phyloP scores from a whole-genome alignment of 768 basidiomycete genomes.

The Lyophyllum atratum region DNA sequence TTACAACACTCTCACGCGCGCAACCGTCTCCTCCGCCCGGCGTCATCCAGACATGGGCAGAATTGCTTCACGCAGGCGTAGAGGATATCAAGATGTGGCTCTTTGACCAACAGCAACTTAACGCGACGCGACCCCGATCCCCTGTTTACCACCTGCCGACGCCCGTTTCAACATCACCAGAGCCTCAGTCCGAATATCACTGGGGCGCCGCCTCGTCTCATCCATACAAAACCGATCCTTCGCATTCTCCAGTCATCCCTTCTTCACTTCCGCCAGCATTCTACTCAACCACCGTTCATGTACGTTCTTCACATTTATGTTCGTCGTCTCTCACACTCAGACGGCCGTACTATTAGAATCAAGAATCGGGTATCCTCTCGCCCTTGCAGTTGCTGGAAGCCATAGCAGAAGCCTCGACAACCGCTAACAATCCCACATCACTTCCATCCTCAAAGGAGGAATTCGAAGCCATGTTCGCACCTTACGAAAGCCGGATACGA shows the following conservation, averaged over 20 bases:
- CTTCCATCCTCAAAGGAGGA: slow-evolving; percentile 8
- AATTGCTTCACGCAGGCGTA: slow-evolving; percentile 20
- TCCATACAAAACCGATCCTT: slow-evolving; percentile 17
- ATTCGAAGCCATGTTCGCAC: slow-evolving; percentile 20
- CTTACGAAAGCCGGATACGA: slow-evolving; percentile 13
- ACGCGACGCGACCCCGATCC: slow-evolving; percentile 4
- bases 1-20: slow-evolving; percentile 21
- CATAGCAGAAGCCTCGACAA: slow-evolving; percentile 19
- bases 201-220: not conserved
- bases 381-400: slow-evolving; percentile 17
- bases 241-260: slow-evolving; percentile 19
- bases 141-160: slow-evolving; percentile 21
- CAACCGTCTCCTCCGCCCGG: slow-evolving; percentile 24
- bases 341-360: slow-evolving; percentile 8
- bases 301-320: not conserved
- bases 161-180: slow-evolving; percentile 24
- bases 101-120: slow-evolving; percentile 2
- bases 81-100: slow-evolving; percentile 27
- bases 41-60: slow-evolving; percentile 34
- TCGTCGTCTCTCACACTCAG: not conserved
- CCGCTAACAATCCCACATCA: not conserved
- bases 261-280: not conserved
- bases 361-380: slow-evolving; percentile 10
- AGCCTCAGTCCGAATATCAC: slow-evolving; percentile 14
- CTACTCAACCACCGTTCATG: slow-evolving; percentile 2